Conservation (phyloP, 202 grass and related monocot genomes). For the Alloteropsis angusta region DNA sequence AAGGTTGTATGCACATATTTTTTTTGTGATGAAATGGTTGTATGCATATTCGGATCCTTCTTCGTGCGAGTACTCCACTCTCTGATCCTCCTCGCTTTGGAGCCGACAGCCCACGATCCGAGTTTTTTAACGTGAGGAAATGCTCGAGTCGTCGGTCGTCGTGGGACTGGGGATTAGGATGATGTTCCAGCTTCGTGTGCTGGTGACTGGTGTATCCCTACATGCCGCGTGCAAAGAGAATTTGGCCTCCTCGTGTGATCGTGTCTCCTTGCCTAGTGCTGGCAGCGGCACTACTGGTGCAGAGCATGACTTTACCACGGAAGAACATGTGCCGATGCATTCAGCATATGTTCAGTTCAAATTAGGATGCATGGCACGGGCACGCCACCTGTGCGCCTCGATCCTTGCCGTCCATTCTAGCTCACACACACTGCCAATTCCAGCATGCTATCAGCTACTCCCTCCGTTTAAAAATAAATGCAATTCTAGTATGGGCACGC, state of each 20-base stretch:
- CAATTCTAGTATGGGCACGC: too few species aligned
- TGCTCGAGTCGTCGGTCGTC: background rate
- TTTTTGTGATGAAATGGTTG: too few species aligned
- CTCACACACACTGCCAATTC: background rate
- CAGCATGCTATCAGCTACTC: background rate
- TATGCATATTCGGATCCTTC: background rate
- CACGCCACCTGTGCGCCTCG: background rate
- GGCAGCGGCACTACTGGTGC: background rate
- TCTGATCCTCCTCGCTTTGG: background rate
- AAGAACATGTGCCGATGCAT: background rate
- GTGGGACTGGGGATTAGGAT: background rate
- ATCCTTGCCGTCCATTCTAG: background rate
- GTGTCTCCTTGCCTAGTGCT: background rate
- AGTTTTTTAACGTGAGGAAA: background rate
- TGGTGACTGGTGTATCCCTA: too few species aligned
- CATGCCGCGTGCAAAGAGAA: background rate
- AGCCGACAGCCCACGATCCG: constrained; percentile 18
- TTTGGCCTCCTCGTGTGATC: background rate
- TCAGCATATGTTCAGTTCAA: background rate
- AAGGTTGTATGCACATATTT: background rate
- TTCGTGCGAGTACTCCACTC: background rate
- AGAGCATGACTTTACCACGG: background rate
- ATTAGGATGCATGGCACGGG: background rate
- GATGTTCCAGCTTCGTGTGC: background rate
- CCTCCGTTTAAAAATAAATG: too few species aligned